Conservation (phyloP, 306 rosid genomes). For the Carpinus viminea region DNA sequence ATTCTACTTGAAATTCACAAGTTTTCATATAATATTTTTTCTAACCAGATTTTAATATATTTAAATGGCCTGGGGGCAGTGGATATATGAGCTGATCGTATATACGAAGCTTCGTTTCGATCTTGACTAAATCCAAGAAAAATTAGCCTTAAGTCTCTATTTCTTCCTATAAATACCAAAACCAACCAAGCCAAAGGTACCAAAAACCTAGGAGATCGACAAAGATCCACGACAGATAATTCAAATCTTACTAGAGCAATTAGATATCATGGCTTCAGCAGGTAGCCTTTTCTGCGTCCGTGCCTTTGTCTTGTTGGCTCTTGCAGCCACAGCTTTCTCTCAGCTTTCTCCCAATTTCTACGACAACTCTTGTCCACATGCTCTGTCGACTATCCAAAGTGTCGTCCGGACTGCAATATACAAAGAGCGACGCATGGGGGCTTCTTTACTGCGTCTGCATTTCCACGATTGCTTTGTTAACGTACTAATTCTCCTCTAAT, state of each 20-base stretch:
- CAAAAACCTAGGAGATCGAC: neutral
- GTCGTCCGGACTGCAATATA: conserved; percentile 28
- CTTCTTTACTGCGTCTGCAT: conserved; percentile 46
- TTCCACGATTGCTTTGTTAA: conserved; percentile 59
- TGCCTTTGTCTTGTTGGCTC: conserved; percentile 9
- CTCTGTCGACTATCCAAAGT: conserved; percentile 30
- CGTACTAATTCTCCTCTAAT: conserved; percentile 1
- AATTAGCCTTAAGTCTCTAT: too few species aligned
- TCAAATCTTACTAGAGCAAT: neutral
- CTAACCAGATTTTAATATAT: too few species aligned
- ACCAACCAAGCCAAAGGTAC: neutral
- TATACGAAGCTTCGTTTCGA: too few species aligned
- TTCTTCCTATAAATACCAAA: too few species aligned
- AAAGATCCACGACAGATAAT: neutral
- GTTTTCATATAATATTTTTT: too few species aligned
- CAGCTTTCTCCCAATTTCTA: conserved; percentile 36
- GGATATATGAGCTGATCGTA: too few species aligned
- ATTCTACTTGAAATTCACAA: too few species aligned
- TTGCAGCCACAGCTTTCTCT: conserved; percentile 28
- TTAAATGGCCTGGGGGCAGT: too few species aligned
- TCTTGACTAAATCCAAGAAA: too few species aligned
- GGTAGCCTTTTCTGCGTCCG: neutral
- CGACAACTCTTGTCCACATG: conserved; percentile 34
- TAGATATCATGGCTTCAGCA: conserved; percentile 17
- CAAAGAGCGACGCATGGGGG: conserved; percentile 44